phyloP scores from a whole-genome alignment of 108 stramenopile genomes.

The Cylindrotheca closterium region DNA sequence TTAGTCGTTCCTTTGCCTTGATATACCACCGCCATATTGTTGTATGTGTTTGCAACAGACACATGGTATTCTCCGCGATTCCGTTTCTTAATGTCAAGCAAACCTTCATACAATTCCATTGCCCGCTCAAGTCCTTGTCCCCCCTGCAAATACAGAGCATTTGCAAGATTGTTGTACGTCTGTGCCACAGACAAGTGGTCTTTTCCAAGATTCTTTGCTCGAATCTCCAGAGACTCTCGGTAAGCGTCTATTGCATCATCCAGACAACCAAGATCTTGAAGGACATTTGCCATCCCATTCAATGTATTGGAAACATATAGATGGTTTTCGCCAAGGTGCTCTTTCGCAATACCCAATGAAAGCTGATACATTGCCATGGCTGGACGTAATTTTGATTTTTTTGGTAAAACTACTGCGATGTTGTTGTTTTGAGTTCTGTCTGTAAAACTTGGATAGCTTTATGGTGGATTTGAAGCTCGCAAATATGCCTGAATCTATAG shows the following conservation, averaged over 20 bases:
- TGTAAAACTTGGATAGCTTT: background rate
- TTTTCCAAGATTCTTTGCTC: background rate
- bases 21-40: background rate
- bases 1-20: too few species aligned
- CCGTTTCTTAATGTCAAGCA: background rate
- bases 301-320: background rate
- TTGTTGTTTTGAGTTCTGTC: background rate
- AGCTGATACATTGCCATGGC: constrained; percentile 21
- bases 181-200: background rate
- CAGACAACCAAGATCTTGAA: background rate
- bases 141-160: background rate
- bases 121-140: background rate
- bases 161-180: background rate
- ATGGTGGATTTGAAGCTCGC: constrained; percentile 35
- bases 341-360: constrained; percentile 9
- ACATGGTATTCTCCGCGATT: background rate
- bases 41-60: background rate
- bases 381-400: constrained; percentile 2
- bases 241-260: background rate
- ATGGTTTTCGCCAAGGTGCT: constrained; percentile 18
- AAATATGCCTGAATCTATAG: constrained; percentile 19
- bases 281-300: background rate
- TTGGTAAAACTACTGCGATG: background rate
- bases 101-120: background rate
- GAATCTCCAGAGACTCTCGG: background rate